Conservation (phyloP, 2,329 filamentous ascomycete species). For the Aureobasidium sp. region DNA sequence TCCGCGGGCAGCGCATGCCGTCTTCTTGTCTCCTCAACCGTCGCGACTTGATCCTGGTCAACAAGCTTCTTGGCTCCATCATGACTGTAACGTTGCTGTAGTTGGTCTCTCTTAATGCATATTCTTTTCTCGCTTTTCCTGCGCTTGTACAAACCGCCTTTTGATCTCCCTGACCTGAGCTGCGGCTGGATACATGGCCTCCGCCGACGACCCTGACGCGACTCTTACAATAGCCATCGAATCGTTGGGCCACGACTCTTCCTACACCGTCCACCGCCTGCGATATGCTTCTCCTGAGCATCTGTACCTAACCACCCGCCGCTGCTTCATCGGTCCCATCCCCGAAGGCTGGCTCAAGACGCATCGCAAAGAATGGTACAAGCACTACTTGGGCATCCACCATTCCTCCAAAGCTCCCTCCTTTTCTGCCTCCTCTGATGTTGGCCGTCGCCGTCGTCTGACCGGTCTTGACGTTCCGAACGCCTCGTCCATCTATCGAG, state of each 20-base stretch:
- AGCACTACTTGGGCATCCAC: conserved; percentile 38
- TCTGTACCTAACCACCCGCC: conserved; percentile 52
- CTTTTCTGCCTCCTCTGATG: conserved; percentile 43
- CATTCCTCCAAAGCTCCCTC: conserved; percentile 38
- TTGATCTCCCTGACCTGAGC: neutral
- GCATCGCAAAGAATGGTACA: conserved; percentile 57
- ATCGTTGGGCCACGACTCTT: conserved; percentile 13
- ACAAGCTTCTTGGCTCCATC: neutral
- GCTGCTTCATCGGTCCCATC: conserved; percentile 58
- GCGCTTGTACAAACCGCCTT: neutral
- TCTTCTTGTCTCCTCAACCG: neutral
- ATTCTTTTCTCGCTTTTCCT: neutral
- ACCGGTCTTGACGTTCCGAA: conserved; percentile 35
- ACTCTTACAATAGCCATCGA: conserved; percentile 15
- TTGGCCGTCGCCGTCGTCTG: conserved; percentile 31
- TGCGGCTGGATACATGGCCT: conserved; percentile 6
- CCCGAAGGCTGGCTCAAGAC: conserved; percentile 57
- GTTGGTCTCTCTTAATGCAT: neutral
- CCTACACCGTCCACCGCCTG: conserved; percentile 17
- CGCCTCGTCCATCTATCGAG: conserved; percentile 29
- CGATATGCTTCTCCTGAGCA: conserved; percentile 54
- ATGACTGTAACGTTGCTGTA: conserved; percentile 2
- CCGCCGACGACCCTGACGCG: conserved; percentile 5
- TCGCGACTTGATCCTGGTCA: neutral
- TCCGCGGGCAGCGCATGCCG: neutral